Conservation (phyloP, 1,284 basidiomycete genomes). For the Anthracocystis setariae region DNA sequence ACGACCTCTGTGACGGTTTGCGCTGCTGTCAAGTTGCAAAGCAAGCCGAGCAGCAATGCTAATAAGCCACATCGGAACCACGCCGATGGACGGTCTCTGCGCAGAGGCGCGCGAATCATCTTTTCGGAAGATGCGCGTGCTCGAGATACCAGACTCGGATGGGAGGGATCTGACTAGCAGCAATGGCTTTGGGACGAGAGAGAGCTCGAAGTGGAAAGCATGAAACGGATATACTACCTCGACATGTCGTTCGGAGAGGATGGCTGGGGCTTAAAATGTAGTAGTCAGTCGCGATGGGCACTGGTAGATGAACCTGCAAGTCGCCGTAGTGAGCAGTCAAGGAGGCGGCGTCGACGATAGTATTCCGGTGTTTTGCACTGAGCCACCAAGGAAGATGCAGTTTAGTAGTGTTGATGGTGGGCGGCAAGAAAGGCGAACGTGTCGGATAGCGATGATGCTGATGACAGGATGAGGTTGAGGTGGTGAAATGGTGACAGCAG, state of each 20-base stretch:
- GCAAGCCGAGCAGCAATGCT: background rate
- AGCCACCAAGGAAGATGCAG: background rate
- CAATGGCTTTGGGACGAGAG: too few species aligned
- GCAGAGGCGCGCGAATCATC: background rate
- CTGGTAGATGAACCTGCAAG: too few species aligned
- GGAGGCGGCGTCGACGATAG: too few species aligned
- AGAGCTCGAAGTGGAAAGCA: background rate
- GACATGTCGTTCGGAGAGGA: conserved; percentile 1
- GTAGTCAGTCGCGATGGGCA: background rate
- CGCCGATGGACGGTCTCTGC: conserved; percentile 15
- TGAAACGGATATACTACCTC: background rate
- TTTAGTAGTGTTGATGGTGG: background rate
- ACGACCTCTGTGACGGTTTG: conserved; percentile 36
- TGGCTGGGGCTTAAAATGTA: background rate
- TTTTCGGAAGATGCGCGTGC: conserved; percentile 2
- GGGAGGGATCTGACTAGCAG: too few species aligned
- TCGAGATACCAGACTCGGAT: background rate
- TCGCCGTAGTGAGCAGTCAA: too few species aligned
- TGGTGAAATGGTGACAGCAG: too few species aligned
- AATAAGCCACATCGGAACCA: conserved; percentile 2
- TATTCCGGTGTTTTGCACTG: too few species aligned
- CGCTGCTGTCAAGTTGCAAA: conserved; percentile 8
- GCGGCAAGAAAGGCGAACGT: background rate
- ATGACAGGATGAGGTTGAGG: background rate
- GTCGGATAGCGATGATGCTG: background rate